Base-by-base conservation (phyloP, 2,329 filamentous ascomycete genomes). In the Claviceps humidiphila region DNA sequence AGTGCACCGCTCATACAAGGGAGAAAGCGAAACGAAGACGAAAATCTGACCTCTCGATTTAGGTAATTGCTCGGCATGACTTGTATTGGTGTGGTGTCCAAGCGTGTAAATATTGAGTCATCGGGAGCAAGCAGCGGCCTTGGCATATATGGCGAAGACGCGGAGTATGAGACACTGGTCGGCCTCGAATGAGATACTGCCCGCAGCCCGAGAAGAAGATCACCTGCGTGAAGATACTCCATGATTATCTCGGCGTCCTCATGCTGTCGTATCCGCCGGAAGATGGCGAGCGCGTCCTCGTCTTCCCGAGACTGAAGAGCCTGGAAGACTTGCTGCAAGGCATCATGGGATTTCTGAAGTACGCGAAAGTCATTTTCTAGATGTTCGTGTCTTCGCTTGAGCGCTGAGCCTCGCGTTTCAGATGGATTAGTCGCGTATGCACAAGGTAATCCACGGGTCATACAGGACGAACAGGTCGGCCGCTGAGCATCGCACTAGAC, bases 191-290 rank as follows among this genome's bases (percentile, higher is more conserved):
- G 1, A 7, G 39, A 5, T 42, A 11, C 24, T 5, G 4, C n/a
- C 39, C 34, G 39, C 39, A 49, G 47, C 39, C 34, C 39, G n/a
- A 49, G 47, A 42, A 49, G 47, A 17, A 49, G n/a, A 42, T 49
- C 47, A 42, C 24, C 43, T 37, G 47, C 47, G 39, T 16, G 39
- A 14, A 49, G 24, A 30, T 49, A 22, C 39, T 26, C 47, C 39
- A 49, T 2, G 24, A 49, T 49, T 17, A 22, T 43, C 24, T 49
- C 39, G 37, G 24, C 39, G 14, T 49, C 47, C 16, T 30, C 39
- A 9, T 49, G 38, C 39, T 49, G 47, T 49, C 47, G 24, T 14
- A 49, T 22, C 6, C 47, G 24, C 24, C 9, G 39, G n/a, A 49
- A 39, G 7, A 49, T 49, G 9, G 39, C 47, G 5, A 49, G 16